These are phyloP conservation scores for Peltaster fructicola DNA, from an alignment of 2,329 filamentous ascomycete genomes.

Conservation along the genomic window DNA sequence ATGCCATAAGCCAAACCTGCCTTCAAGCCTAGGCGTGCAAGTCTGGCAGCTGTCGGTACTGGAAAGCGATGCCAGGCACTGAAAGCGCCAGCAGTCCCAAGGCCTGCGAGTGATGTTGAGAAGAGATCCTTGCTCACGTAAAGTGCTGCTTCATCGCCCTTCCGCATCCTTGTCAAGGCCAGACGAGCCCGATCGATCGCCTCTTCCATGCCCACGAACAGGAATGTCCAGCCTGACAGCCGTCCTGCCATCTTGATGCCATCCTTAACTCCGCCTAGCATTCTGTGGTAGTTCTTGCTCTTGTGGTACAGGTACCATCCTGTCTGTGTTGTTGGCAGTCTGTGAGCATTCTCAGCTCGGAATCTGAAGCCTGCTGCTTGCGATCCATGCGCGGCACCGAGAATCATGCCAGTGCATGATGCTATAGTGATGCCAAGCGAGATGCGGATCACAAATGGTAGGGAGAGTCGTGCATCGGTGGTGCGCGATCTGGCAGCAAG, in stretches of 20 bases:
- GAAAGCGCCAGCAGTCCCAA: slow-evolving; percentile 73
- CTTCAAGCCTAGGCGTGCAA: slow-evolving; percentile 61
- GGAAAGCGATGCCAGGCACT: slow-evolving; percentile 74
- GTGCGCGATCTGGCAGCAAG: not conserved
- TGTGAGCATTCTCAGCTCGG: slow-evolving; percentile 89
- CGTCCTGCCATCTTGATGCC: slow-evolving; percentile 57
- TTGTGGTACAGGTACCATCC: slow-evolving; percentile 99
- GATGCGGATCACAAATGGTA: slow-evolving; percentile 17
- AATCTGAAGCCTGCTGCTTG: slow-evolving; percentile 49
- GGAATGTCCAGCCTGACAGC: slow-evolving; percentile 52
- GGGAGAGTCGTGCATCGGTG: slow-evolving; percentile 15
- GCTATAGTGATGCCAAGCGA: slow-evolving; percentile 12
- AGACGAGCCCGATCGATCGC: slow-evolving; percentile 48
- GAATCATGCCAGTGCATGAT: slow-evolving; percentile 12
- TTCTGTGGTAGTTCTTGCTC: slow-evolving; percentile 81
- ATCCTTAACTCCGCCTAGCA: slow-evolving; percentile 60
- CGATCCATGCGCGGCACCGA: slow-evolving; percentile 18
- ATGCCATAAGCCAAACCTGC: slow-evolving; percentile 68
- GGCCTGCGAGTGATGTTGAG: slow-evolving; percentile 64
- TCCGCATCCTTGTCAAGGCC: slow-evolving; percentile 23
- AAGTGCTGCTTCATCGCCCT: slow-evolving; percentile 19
- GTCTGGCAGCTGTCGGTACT: slow-evolving; percentile 40
- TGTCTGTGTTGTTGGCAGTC: slow-evolving; percentile 61
- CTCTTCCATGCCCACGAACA: slow-evolving; percentile 71
- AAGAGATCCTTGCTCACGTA: slow-evolving; percentile 47